These are phyloP conservation scores for Stellera chamaejasme DNA, from an alignment of 345 rosid species.

Conservation along the genomic window DNA sequence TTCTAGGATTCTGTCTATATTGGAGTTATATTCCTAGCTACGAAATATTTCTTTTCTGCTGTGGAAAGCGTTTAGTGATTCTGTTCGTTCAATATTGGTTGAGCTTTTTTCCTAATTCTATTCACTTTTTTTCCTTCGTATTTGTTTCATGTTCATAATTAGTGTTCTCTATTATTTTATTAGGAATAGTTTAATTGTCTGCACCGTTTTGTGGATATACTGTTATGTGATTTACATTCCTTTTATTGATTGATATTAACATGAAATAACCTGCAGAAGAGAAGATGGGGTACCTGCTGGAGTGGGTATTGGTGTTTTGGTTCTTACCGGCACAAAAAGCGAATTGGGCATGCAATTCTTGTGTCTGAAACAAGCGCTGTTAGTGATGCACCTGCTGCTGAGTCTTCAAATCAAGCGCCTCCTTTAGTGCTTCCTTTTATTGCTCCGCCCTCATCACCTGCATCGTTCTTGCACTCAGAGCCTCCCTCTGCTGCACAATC, in stretches of 20 bases:
- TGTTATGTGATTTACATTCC: conserved; percentile 2
- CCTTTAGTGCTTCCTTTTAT: conserved; percentile 47
- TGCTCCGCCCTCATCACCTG: conserved; percentile 98
- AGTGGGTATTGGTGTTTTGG: conserved; percentile 73
- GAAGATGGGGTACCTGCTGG: conserved; percentile 71
- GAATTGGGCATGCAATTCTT: conserved; percentile 60
- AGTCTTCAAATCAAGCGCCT: conserved; percentile 29
- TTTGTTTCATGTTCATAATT: neutral
- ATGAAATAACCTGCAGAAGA: conserved; percentile 36
- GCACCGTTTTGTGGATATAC: neutral
- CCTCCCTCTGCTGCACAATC: conserved; percentile 86
- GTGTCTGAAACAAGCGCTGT: conserved; percentile 42
- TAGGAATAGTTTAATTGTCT: neutral
- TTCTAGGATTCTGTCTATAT: no score
- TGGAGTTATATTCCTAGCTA: no score
- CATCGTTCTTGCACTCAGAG: conserved; percentile 86
- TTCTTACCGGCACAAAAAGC: conserved; percentile 42
- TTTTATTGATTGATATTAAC: conserved; percentile 9
- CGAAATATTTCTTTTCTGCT: no score
- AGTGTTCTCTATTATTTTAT: conserved; percentile 1
- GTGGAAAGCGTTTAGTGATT: no score
- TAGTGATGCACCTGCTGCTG: conserved; percentile 27
- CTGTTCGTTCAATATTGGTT: no score
- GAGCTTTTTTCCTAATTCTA: no score
- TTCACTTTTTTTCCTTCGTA: no score